Base-by-base conservation (phyloP, 805 yeast species). In the Ogataea paradorogensis region DNA sequence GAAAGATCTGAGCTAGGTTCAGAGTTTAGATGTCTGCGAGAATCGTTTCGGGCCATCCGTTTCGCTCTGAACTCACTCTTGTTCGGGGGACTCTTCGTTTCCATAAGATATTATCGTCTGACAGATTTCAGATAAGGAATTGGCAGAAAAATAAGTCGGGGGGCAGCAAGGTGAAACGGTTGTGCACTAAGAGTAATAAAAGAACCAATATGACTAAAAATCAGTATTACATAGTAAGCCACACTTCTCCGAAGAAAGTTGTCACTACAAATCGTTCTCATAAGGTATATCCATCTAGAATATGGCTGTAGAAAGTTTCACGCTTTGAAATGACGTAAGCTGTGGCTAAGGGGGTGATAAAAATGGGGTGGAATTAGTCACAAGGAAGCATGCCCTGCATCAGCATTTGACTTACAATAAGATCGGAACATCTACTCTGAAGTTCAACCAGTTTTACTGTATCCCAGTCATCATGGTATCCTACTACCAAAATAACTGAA, bases 1-100 rank as follows among this genome's bases (percentile, higher is more conserved):
- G 95, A 82, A 32, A 87, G 73, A 55, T 84, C 88, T 67, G 65
- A 29, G 24, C 25, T 26, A 31, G 13, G 25, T 7, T 9, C 36
- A 13, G 27, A 20, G 32, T 13, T 15, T 11, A 27, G 11, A 15
- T 18, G 4, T 18, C 20, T 18, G 20, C 20, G 20, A 18, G 20
- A 4, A 18, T 18, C 20, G 6, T 18, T 18, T 18, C 20, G 20
- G 6, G 20, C 23, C 18, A n/a, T 15, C n/a, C 22, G 7, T 23
- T 9, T 14, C 26, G 10, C 13, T 6, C 18, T 10, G 22, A 29
- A 47, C 56, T 27, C 47, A 52, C 53, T 55, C 30, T 56, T 56
- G 27, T 55, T 28, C 4, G 59, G 51, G 24, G 54, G 57, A 29
- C 45, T 51, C 35, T 48, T 53, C 45, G 44, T 46, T 11, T 30